Conservation (phyloP, 192 early-diverging fungal genomes). For the Podila epigama region DNA sequence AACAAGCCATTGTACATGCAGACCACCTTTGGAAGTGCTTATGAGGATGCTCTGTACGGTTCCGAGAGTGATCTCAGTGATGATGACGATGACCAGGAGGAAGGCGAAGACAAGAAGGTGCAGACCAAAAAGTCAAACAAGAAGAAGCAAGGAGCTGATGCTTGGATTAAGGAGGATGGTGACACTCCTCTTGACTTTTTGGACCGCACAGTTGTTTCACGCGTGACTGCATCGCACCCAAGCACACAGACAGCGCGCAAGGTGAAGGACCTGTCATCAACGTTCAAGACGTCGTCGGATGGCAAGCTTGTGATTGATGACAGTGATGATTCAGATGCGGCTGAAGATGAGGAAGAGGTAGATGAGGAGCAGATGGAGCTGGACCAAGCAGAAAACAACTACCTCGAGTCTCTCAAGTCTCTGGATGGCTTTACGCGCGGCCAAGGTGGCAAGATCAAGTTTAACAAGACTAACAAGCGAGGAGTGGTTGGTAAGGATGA, state of each 20-base stretch:
- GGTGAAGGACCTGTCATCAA: slow-evolving; percentile 49
- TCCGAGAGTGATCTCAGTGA: slow-evolving; percentile 91
- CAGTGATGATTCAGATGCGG: slow-evolving; percentile 55
- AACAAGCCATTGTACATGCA: slow-evolving; percentile 57
- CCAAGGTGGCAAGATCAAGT: slow-evolving; percentile 87
- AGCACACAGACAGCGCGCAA: slow-evolving; percentile 41
- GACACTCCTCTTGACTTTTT: slow-evolving; percentile 89
- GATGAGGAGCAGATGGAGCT: slow-evolving; percentile 47
- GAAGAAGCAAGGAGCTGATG: slow-evolving; percentile 38
- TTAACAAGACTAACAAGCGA: slow-evolving; percentile 79
- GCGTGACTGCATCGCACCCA: slow-evolving; percentile 56
- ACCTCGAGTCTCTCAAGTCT: slow-evolving; percentile 79
- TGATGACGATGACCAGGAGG: slow-evolving; percentile 72
- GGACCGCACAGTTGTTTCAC: slow-evolving; percentile 81
- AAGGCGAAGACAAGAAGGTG: slow-evolving; percentile 19
- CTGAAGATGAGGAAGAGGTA: slow-evolving; percentile 19
- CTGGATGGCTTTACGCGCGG: slow-evolving; percentile 89
- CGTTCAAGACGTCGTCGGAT: slow-evolving; percentile 73
- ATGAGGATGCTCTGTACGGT: slow-evolving; percentile 92
- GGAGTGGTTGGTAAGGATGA: slow-evolving; percentile 69
- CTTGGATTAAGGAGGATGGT: slow-evolving; percentile 74
- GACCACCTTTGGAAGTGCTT: slow-evolving; percentile 74
- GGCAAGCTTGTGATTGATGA: slow-evolving; percentile 89
- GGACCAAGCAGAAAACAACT: slow-evolving; percentile 79
- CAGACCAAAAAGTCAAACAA: slow-evolving; percentile 50